Percentiles rank a stretch among this genome's conserved stretches.
Evolutionary conservation across 129 eudicot species (phyloP).

Genomic region (Lactuca saligna): DNA sequence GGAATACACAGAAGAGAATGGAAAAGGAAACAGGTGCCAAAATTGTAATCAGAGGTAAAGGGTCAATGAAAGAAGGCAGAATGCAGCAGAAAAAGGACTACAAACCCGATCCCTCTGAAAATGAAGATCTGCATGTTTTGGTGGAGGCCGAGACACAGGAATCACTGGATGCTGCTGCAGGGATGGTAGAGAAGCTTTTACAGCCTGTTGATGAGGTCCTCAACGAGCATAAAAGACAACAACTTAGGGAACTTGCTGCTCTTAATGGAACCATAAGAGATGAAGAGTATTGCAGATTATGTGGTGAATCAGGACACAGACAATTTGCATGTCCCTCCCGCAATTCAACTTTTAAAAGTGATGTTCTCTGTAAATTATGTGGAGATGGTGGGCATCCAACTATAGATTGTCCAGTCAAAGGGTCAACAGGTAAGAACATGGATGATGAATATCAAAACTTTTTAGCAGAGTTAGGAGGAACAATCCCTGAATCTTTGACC

Average conservation of each 20-base stretch:
- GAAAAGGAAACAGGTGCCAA: constrained; percentile 85
- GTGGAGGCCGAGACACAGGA: constrained; percentile 92
- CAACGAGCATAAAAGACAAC: constrained; percentile 91
- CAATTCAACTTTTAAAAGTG: constrained; percentile 73
- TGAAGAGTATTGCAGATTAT: constrained; percentile 74
- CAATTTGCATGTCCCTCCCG: constrained; percentile 82
- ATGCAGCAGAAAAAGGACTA: constrained; percentile 71
- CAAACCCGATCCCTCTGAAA: constrained; percentile 69
- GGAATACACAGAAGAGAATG: constrained; percentile 90
- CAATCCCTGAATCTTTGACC: constrained; percentile 53
- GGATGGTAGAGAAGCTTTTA: constrained; percentile 79
- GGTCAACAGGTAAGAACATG: constrained; percentile 80
- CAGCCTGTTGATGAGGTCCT: constrained; percentile 89
- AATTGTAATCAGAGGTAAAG: constrained; percentile 88
- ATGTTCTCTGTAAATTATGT: constrained; percentile 78
- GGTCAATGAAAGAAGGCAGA: constrained; percentile 79
- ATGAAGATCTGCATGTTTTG: constrained; percentile 84
- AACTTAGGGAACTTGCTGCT: constrained; percentile 87
- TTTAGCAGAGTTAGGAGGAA: constrained; percentile 81
- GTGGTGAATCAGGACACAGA: constrained; percentile 87
- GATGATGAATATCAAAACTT: constrained; percentile 86
- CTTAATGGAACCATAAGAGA: constrained; percentile 88
- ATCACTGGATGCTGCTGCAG: constrained; percentile 80
- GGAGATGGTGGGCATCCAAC: constrained; percentile 97
- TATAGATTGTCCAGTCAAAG: constrained; percentile 86